These are phyloP conservation scores for Coleophoma cylindrospora DNA, from an alignment of 2,329 filamentous ascomycete species.

Conservation along the genomic window DNA sequence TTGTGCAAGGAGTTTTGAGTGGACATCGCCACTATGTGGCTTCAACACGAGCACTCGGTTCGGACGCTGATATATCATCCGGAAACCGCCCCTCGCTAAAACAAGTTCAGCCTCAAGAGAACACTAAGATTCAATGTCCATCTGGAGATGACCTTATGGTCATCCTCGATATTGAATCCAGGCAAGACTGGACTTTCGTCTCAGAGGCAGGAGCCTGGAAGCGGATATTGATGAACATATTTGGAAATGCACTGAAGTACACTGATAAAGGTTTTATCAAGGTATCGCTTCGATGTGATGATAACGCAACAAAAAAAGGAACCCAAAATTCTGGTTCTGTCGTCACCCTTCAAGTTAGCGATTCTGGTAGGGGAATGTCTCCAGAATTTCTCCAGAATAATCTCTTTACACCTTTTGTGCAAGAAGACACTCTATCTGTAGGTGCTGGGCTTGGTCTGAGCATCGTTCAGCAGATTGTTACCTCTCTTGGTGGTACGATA, in stretches of 20 bases:
- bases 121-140: not conserved
- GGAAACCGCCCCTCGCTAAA: not conserved
- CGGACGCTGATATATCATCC: not conserved
- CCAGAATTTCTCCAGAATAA: slow-evolving; percentile 51
- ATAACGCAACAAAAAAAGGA: not conserved
- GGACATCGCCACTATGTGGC: slow-evolving; percentile 13
- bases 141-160: slow-evolving; percentile 40
- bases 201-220: slow-evolving; percentile 39
- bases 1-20: slow-evolving; percentile 16
- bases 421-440: slow-evolving; percentile 54
- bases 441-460: slow-evolving; percentile 58
- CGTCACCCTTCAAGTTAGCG: slow-evolving; percentile 41
- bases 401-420: slow-evolving; percentile 55
- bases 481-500: slow-evolving; percentile 45
- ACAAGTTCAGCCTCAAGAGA: slow-evolving; percentile 4
- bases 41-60: not conserved
- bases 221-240: slow-evolving; percentile 53
- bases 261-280: slow-evolving; percentile 45
- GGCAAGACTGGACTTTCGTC: not conserved
- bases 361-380: slow-evolving; percentile 60
- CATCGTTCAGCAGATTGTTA: slow-evolving; percentile 55
- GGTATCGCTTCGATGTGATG: slow-evolving; percentile 27
- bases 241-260: slow-evolving; percentile 59
- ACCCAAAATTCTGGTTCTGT: not conserved
- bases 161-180: slow-evolving; percentile 29